Percentiles rank a stretch among this genome's conserved stretches.
Evolutionary conservation across 108 stramenopile species (phyloP).

Genomic region (Cyclotella choctawhatcheeana): DNA sequence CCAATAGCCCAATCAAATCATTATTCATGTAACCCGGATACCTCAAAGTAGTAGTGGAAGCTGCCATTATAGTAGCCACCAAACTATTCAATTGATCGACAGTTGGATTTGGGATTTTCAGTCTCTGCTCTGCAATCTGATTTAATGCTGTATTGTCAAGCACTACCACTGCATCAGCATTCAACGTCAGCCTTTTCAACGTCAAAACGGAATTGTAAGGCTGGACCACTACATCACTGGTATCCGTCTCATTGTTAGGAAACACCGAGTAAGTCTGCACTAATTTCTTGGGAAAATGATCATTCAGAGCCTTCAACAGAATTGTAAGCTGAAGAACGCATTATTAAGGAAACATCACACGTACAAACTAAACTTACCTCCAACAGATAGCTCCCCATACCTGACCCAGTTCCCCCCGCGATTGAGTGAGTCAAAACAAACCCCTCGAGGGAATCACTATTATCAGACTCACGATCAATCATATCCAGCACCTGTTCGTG

Average conservation of each 20-base stretch:
- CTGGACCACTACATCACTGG: slow-evolving; percentile 98
- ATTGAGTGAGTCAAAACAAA: slow-evolving; percentile 97
- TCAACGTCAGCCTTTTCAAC: slow-evolving; percentile 94
- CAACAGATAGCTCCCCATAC: slow-evolving; percentile 97
- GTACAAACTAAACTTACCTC: too few species aligned
- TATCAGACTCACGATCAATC: slow-evolving; percentile 98
- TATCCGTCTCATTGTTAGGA: slow-evolving; percentile 93
- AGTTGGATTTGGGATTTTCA: slow-evolving; percentile 92
- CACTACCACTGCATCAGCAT: slow-evolving; percentile 98
- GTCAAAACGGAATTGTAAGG: slow-evolving; percentile 98
- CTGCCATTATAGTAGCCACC: slow-evolving; percentile 99
- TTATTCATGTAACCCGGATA: slow-evolving; percentile 99
- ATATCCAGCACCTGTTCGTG: slow-evolving; percentile 97
- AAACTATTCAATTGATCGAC: slow-evolving; percentile 97
- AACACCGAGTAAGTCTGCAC: slow-evolving; percentile 99
- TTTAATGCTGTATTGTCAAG: slow-evolving; percentile 96
- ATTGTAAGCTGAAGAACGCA: too few species aligned
- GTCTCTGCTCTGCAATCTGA: slow-evolving; percentile 94
- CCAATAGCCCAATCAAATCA: slow-evolving; percentile 96
- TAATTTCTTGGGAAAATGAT: slow-evolving; percentile 99
- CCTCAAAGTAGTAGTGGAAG: slow-evolving; percentile 96
- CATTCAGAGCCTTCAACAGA: slow-evolving; percentile 95
- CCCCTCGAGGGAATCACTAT: slow-evolving; percentile 96
- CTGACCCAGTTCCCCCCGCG: slow-evolving; percentile 98
- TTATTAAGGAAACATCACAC: too few species aligned